phyloP scores from a whole-genome alignment of 2,329 filamentous ascomycete genomes.

The Epichloe gansuensis region DNA sequence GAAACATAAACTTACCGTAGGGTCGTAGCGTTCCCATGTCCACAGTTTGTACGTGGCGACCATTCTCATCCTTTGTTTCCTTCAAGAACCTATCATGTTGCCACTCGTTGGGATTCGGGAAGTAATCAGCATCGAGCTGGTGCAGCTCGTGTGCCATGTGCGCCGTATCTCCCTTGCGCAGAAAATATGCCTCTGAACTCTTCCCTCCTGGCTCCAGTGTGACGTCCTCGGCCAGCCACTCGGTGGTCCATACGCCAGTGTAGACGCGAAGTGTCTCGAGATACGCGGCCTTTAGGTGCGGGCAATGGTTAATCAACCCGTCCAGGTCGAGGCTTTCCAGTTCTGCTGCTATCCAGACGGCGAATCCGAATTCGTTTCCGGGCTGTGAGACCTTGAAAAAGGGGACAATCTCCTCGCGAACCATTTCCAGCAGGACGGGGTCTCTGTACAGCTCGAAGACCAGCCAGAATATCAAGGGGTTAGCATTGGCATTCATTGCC shows the following conservation, averaged over 20 bases:
- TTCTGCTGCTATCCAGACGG: conserved; percentile 22
- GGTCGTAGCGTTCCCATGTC: conserved; percentile 18
- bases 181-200: conserved; percentile 13
- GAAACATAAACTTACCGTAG: conserved; percentile 17
- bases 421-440: conserved; percentile 22
- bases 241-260: conserved; percentile 20
- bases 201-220: conserved; percentile 15
- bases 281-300: conserved; percentile 26
- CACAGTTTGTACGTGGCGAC: conserved; percentile 9
- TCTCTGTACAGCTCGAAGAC: conserved; percentile 28
- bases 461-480: conserved; percentile 27
- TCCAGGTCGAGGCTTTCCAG: conserved; percentile 24
- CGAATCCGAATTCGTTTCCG: conserved; percentile 22
- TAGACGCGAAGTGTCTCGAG: conserved; percentile 28
- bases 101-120: conserved; percentile 23
- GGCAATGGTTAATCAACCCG: conserved; percentile 22
- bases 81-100: conserved; percentile 20
- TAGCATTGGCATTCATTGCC: conserved; percentile 26
- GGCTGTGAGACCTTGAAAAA: conserved; percentile 20
- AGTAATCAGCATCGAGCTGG: conserved; percentile 21
- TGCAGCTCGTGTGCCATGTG: conserved; percentile 22
- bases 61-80: conserved; percentile 14
- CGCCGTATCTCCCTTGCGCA: conserved; percentile 23
- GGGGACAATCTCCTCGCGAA: conserved; percentile 26
- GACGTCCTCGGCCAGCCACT: conserved; percentile 20